A percentile compares a stretch with the other conserved stretches of the same genome.
phyloP scores from a whole-genome alignment of 495 filamentous ascomycete genomes.

The Neurospora discreta region DNA sequence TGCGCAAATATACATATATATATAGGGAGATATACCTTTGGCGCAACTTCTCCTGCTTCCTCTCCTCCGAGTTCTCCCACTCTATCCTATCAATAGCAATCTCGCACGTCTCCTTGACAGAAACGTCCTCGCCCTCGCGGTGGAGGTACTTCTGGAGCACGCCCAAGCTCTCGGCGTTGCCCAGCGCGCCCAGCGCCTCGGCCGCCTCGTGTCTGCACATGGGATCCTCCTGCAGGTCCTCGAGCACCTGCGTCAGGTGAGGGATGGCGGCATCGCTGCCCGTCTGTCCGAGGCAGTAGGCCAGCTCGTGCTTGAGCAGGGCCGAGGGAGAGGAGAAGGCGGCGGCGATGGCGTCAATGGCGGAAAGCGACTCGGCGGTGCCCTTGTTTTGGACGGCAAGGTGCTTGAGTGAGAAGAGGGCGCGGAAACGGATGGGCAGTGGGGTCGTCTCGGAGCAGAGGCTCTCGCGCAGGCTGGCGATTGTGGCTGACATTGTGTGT shows the following conservation, averaged over 20 bases:
- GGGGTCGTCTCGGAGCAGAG: conserved; percentile 69
- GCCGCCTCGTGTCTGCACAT: conserved; percentile 98
- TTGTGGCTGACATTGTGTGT: conserved; percentile 14
- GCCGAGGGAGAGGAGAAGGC: conserved; percentile 76
- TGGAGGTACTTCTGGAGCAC: conserved; percentile 62
- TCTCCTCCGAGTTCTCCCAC: conserved; percentile 73
- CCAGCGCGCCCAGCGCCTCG: conserved; percentile 86
- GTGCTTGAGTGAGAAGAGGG: conserved; percentile 95
- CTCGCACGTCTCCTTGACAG: conserved; percentile 92
- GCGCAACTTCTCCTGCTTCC: conserved; percentile 61
- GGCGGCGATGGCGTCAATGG: conserved; percentile 88
- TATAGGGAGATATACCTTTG: no score
- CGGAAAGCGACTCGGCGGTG: conserved; percentile 51
- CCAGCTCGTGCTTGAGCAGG: conserved; percentile 86
- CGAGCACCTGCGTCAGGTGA: conserved; percentile 63
- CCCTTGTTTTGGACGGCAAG: conserved; percentile 60
- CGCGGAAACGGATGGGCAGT: conserved; percentile 85
- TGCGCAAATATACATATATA: no score
- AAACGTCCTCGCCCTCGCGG: conserved; percentile 55
- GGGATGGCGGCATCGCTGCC: conserved; percentile 62
- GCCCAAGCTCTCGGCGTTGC: conserved; percentile 56
- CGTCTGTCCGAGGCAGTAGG: conserved; percentile 93
- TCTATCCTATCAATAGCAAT: conserved; percentile 89
- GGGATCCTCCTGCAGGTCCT: conserved; percentile 66
- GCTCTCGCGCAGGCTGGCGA: conserved; percentile 58